A percentile compares a stretch with the other conserved stretches of the same genome.
Conservation (phyloP, 2,329 filamentous ascomycete genomes). For the Xylaria polymorpha region DNA sequence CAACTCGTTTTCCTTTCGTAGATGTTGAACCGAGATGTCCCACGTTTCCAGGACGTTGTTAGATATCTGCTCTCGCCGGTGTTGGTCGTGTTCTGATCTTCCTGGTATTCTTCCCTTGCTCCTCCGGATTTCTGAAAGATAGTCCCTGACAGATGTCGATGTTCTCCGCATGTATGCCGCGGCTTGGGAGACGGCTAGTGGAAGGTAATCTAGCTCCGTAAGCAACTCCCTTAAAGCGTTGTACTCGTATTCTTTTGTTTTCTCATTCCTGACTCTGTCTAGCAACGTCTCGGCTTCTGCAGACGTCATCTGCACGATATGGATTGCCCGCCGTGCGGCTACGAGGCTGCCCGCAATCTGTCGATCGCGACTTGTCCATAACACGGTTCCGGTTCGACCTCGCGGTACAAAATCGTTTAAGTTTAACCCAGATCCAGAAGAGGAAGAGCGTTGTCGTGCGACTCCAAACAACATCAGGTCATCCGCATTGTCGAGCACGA, state of each 20-base stretch:
- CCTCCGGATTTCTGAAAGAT: slow-evolving; percentile 44
- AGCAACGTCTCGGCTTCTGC: slow-evolving; percentile 9
- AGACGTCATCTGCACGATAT: slow-evolving; percentile 4
- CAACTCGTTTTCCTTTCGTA: slow-evolving; percentile 4
- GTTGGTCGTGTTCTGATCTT: slow-evolving; percentile 49
- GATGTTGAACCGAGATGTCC: slow-evolving; percentile 49
- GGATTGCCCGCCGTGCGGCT: not conserved
- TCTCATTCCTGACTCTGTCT: not conserved
- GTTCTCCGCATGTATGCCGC: slow-evolving; percentile 56
- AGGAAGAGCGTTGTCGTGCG: not conserved
- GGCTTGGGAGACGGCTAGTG: slow-evolving; percentile 56
- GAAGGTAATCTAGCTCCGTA: slow-evolving; percentile 52
- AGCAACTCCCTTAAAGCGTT: slow-evolving; percentile 43
- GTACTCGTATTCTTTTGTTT: slow-evolving; percentile 1
- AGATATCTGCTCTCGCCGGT: slow-evolving; percentile 44
- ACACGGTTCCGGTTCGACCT: not conserved
- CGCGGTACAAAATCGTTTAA: slow-evolving; percentile 1
- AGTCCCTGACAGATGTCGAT: slow-evolving; percentile 44
- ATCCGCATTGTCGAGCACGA: slow-evolving; percentile 18
- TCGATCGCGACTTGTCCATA: slow-evolving; percentile 20
- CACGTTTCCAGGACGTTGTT: slow-evolving; percentile 54
- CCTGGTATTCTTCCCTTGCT: slow-evolving; percentile 42
- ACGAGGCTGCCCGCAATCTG: slow-evolving; percentile 12
- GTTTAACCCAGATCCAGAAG: not conserved
- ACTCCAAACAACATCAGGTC: slow-evolving; percentile 2